phyloP scores from a whole-genome alignment of 176 grass and related monocot genomes.

The Triticum urartu region DNA sequence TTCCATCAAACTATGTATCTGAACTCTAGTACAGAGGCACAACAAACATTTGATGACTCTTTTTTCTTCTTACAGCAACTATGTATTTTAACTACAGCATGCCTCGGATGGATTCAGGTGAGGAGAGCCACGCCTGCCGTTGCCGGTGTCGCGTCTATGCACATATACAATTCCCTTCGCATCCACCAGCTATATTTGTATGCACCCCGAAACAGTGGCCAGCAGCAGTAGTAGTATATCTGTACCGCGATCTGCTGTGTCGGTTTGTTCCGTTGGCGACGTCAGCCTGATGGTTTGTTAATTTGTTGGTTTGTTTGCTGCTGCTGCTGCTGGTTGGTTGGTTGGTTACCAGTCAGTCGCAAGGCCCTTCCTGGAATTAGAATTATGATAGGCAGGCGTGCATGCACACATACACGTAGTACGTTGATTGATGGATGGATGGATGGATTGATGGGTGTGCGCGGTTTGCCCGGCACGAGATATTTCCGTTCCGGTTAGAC shows the following conservation, averaged over 20 bases:
- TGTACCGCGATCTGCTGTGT: not conserved
- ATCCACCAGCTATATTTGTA: too few species aligned
- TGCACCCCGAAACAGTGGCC: not conserved
- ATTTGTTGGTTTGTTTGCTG: not conserved
- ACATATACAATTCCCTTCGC: too few species aligned
- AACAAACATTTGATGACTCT: not conserved
- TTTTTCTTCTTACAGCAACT: too few species aligned
- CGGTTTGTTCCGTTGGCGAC: conserved; percentile 41
- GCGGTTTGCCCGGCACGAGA: conserved; percentile 1
- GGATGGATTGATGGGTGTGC: not conserved
- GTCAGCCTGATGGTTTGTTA: conserved; percentile 18
- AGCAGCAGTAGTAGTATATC: not conserved
- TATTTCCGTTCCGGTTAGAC: conserved; percentile 23
- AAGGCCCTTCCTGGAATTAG: not conserved
- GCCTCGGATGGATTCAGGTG: too few species aligned
- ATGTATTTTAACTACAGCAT: too few species aligned
- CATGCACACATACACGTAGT: not conserved
- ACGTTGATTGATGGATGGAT: not conserved
- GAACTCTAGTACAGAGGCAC: not conserved
- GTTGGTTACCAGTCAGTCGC: conserved; percentile 4
- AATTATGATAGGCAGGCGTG: not conserved
- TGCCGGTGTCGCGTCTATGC: too few species aligned
- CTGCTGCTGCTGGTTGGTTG: not conserved
- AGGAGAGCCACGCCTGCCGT: too few species aligned
- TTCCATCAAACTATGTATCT: too few species aligned